Evolutionary conservation across 176 grass and related monocot species (phyloP).

Genomic region (Aegilops speltoides): DNA sequence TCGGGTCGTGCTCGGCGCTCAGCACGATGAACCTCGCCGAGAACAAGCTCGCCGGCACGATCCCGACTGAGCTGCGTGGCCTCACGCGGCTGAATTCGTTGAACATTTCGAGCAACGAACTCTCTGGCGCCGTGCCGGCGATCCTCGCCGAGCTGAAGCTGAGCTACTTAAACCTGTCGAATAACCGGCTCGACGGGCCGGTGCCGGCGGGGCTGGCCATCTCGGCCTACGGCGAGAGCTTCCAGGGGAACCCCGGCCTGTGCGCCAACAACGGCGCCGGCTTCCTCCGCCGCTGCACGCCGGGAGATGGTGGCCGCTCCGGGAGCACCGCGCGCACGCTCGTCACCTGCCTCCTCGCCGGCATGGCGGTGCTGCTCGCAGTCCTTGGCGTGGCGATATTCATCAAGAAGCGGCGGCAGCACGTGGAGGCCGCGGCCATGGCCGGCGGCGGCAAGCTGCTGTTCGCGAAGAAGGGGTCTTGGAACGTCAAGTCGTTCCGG

Average conservation of each 20-base stretch:
- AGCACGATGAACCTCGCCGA: conserved; percentile 40
- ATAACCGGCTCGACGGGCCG: conserved; percentile 58
- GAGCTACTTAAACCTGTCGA: conserved; percentile 55
- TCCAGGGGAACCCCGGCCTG: conserved; percentile 65
- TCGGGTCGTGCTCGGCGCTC: conserved; percentile 61
- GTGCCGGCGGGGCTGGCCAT: conserved; percentile 62
- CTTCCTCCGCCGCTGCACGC: conserved; percentile 48
- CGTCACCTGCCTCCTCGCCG: conserved; percentile 52
- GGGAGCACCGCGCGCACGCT: conserved; percentile 31
- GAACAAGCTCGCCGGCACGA: conserved; percentile 61
- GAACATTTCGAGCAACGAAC: conserved; percentile 56
- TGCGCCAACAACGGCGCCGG: conserved; percentile 37
- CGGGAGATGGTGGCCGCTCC: not conserved
- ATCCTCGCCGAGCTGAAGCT: conserved; percentile 65
- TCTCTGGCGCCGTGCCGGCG: conserved; percentile 58
- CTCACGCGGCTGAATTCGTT: conserved; percentile 60
- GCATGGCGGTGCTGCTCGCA: conserved; percentile 43
- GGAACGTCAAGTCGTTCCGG: conserved; percentile 86
- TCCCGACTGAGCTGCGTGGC: conserved; percentile 55
- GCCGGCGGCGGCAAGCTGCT: conserved; percentile 19
- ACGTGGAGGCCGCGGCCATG: not conserved
- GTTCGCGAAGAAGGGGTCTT: conserved; percentile 58
- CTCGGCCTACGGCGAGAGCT: conserved; percentile 60
- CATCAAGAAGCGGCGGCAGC: conserved; percentile 37
- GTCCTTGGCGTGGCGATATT: conserved; percentile 43